Evolutionary conservation across 2,329 filamentous ascomycete species (phyloP), one percentile per base, ranked within the genome.

Genomic region (Beauveria bassiana): DNA sequence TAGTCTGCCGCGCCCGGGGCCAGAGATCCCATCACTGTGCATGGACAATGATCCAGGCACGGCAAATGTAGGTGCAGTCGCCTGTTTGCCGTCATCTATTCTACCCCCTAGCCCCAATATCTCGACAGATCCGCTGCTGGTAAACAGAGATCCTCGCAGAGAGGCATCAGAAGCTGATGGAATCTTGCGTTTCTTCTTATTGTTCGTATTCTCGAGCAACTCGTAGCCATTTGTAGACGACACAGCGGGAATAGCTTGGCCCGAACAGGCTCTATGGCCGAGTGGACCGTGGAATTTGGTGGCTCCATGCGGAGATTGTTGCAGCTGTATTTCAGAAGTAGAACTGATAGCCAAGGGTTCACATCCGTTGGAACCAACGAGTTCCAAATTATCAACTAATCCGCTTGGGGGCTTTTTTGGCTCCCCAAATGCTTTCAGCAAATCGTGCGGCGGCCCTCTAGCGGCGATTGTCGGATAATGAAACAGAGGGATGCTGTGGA

Each of bases 181-280:
- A 43, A 99, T 98, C 77, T 99, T 99, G 67, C 95, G 85, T 75
- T 99, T 98, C 79, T 98, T 99, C 77, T 99, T 99, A 73, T 99
- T 99, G 74, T 96, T 98, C 42, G 91, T 96, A 70, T 98, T 98
- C 74, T 99, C 95, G 69, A 97, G 96, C 7, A 91, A 95, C 73
- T 99, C 95, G 73, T 98, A 98, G 16, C 93, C 92, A 72, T 98
- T 93, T 12, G 85, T 78, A 3, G 88, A 89, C 5, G 87, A 88
- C 6, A 84, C 81, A 26, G 87, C 86, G 14, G 90, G 91, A 49
- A 82, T 84, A 78, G 46, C 28, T 49, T 40, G n/a, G 34, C 22
- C 26, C 2, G 8, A n/a, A 20, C 1, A 22, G 9, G 22, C 16
- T 22, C 34, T 43, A 18, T 16, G 3, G 20, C 49, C 59, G 16